These are phyloP conservation scores for Agaricales sp. DNA, from an alignment of 1,284 basidiomycete genomes.

Conservation along the genomic window DNA sequence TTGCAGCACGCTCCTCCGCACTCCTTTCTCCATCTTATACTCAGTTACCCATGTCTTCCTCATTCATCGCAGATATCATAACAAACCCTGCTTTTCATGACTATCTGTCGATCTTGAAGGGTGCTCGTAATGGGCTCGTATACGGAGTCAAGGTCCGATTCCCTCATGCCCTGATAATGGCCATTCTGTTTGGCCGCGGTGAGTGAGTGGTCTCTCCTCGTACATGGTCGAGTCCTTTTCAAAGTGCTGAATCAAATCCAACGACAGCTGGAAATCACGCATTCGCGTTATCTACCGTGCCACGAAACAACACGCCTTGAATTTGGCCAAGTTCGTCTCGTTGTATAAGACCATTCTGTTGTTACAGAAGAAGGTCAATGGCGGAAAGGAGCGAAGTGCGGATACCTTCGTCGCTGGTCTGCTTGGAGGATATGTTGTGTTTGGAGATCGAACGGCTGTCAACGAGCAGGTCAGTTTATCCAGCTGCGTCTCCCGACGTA, in stretches of 20 bases:
- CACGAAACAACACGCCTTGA: conserved; percentile 84
- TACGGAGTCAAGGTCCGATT: conserved; percentile 91
- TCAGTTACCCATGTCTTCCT: no score
- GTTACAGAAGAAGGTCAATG: conserved; percentile 71
- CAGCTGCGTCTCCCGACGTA: no score
- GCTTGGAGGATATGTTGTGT: conserved; percentile 87
- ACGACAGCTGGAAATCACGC: conserved; percentile 64
- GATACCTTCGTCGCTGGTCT: conserved; percentile 94
- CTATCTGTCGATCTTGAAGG: conserved; percentile 86
- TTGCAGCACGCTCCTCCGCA: no score
- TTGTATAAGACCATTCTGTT: conserved; percentile 87
- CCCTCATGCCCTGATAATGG: conserved; percentile 99
- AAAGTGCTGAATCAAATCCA: neutral
- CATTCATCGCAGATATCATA: conserved; percentile 39
- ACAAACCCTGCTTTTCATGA: conserved; percentile 79
- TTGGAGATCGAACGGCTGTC: conserved; percentile 91
- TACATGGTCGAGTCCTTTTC: conserved; percentile 5
- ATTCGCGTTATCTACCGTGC: conserved; percentile 67
- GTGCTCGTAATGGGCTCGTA: conserved; percentile 90
- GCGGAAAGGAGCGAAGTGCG: conserved; percentile 68
- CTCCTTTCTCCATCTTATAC: no score
- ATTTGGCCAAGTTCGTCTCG: conserved; percentile 89
- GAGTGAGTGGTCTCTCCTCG: conserved; percentile 43
- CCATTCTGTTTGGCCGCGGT: conserved; percentile 87
- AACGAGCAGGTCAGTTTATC: conserved; percentile 82